A percentile compares a stretch with the other conserved stretches of the same genome.
These are phyloP conservation scores for Piper betle DNA, from an alignment of 164 flowering plant genomes.

Conservation along the genomic window DNA sequence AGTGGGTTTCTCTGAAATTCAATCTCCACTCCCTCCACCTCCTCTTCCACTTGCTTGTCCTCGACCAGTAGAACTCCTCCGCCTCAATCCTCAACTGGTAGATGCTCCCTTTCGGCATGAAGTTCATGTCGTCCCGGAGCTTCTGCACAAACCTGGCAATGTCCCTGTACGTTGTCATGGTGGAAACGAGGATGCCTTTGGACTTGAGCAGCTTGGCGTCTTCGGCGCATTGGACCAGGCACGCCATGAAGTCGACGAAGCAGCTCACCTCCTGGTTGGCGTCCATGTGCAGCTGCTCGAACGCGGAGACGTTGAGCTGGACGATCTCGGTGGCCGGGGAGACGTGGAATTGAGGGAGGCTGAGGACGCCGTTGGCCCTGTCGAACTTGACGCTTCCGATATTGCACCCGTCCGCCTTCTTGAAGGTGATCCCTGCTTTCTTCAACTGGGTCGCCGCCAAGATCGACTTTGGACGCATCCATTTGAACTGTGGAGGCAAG, in stretches of 20 bases:
- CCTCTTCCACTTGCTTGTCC: background rate
- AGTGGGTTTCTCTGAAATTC: background rate
- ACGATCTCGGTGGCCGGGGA: background rate
- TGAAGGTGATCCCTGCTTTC: background rate
- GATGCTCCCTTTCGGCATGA: background rate
- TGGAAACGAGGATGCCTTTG: too few species aligned
- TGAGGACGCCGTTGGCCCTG: background rate
- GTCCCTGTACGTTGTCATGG: background rate
- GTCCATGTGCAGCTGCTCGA: background rate
- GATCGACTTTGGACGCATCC: background rate
- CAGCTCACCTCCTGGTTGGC: background rate
- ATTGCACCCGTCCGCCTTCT: background rate
- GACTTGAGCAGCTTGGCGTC: too few species aligned
- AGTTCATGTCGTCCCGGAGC: background rate
- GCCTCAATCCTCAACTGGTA: background rate
- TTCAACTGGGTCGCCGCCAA: background rate
- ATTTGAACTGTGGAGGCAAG: background rate
- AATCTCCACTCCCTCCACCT: background rate
- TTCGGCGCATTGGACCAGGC: too few species aligned
- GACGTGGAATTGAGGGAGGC: background rate
- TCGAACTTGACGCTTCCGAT: background rate
- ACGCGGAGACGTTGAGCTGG: background rate
- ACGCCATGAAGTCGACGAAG: background rate
- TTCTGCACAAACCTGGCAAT: background rate
- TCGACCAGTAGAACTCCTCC: background rate